phyloP scores from a whole-genome alignment of 1,284 basidiomycete genomes.

The Ustilago vetiveriae region DNA sequence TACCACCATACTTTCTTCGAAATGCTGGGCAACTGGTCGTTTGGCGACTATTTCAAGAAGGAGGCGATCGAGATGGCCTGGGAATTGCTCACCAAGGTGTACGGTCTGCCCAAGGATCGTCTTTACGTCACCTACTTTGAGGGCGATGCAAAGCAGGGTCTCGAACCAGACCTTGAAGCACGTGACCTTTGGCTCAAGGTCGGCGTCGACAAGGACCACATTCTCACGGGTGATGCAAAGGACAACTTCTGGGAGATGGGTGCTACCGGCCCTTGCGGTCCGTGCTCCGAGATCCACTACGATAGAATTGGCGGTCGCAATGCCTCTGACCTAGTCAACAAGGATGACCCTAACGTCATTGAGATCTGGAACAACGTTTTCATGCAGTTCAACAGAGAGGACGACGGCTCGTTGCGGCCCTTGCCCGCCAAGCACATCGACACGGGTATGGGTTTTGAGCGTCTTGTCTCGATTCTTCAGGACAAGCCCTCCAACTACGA shows the following conservation, averaged over 20 bases:
- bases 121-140: conserved; percentile 99
- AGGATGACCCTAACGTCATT: conserved; percentile 92
- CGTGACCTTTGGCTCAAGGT: conserved; percentile 84
- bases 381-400: conserved; percentile 97
- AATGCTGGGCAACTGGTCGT: conserved; percentile 99
- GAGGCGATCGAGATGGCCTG: conserved; percentile 92
- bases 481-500: conserved; percentile 95
- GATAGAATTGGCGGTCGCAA: conserved; percentile 94
- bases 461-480: conserved; percentile 92
- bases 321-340: conserved; percentile 89
- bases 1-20: conserved; percentile 98
- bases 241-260: conserved; percentile 99
- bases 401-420: conserved; percentile 80
- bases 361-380: conserved; percentile 99
- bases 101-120: conserved; percentile 85
- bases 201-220: conserved; percentile 87
- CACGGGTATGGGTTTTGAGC: conserved; percentile 98
- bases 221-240: conserved; percentile 92
- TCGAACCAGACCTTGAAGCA: conserved; percentile 86
- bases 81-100: conserved; percentile 90
- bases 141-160: conserved; percentile 84
- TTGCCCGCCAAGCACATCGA: conserved; percentile 95
- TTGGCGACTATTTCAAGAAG: conserved; percentile 99
- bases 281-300: conserved; percentile 96
- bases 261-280: conserved; percentile 94